A percentile compares a stretch with the other conserved stretches of the same genome.
phyloP scores from a whole-genome alignment of 371 early-diverging fungal species.

The Mucor sp. region DNA sequence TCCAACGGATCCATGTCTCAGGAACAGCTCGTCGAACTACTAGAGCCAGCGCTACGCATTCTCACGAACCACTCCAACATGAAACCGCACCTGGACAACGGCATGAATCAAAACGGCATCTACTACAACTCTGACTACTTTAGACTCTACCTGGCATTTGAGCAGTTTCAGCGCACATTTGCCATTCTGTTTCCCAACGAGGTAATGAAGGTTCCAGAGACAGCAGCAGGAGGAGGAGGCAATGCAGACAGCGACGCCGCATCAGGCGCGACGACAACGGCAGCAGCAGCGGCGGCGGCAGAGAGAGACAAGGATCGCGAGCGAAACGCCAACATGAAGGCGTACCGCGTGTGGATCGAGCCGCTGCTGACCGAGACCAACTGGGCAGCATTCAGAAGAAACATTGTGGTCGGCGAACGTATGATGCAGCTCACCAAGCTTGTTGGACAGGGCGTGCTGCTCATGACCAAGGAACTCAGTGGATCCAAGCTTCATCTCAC shows the following conservation, averaged over 20 bases:
- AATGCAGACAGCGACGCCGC: not conserved
- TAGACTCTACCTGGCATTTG: slow-evolving; percentile 49
- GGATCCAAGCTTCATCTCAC: slow-evolving; percentile 54
- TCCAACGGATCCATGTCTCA: slow-evolving; percentile 12
- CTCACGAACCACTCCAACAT: slow-evolving; percentile 45
- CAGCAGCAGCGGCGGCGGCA: not conserved
- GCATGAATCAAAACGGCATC: slow-evolving; percentile 58
- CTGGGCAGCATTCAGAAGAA: slow-evolving; percentile 55
- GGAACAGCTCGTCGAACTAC: slow-evolving; percentile 31
- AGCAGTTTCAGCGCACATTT: slow-evolving; percentile 49
- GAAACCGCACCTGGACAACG: slow-evolving; percentile 54
- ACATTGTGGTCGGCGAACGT: slow-evolving; percentile 52
- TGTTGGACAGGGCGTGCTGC: slow-evolving; percentile 45
- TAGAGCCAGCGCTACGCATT: slow-evolving; percentile 39
- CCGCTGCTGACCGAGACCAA: slow-evolving; percentile 45
- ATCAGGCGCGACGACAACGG: not conserved
- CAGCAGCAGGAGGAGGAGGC: not conserved
- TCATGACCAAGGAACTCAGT: slow-evolving; percentile 54
- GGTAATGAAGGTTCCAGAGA: slow-evolving; percentile 19
- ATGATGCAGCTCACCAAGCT: slow-evolving; percentile 49
- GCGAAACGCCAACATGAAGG: slow-evolving; percentile 50
- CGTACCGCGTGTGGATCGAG: slow-evolving; percentile 48
- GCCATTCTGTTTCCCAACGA: slow-evolving; percentile 38
- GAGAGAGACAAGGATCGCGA: slow-evolving; percentile 44
- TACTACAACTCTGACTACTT: slow-evolving; percentile 57